Evolutionary conservation across 345 rosid genomes (phyloP), one percentile per base, ranked within the genome.

Genomic region (Eucalyptus lansdowneana): DNA sequence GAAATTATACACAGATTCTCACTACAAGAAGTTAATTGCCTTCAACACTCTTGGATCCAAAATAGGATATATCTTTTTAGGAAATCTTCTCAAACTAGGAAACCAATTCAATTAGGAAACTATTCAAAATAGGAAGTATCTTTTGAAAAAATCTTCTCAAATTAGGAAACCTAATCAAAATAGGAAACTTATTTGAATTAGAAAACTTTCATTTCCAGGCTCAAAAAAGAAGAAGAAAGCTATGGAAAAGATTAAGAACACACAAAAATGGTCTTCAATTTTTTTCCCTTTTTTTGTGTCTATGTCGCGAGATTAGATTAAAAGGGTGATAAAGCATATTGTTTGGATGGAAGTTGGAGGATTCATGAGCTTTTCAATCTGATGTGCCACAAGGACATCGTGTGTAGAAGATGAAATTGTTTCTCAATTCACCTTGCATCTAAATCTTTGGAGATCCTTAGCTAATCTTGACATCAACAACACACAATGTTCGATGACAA

Each of bases 201-300:
- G 56, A 4, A 53, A 53, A 19, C 11, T 21, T 19, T 53, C 25
- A 53, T 53, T 53, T 53, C 5, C 2, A 2, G 1, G 25, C 11
- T 53, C 19, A 51, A 17, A 51, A 6, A 51, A 3, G 3, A 8
- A 51, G 6, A 1, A 29, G 1, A 62, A 62, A 62, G 72, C 72
- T 29, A 62, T 62, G 34, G 34, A n/a, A 29, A 29, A 62, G 9
- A 62, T 62, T 62, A 29, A 29, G 10, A 62, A 14, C 34, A 29
- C 72, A 4, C 3, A 5, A 29, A 62, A 62, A 62, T 7, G 72
- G 58, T 53, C 58, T 53, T 53, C 1, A 53, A 3, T 53, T 19
- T 53, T 7, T 53, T 53, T 2, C 1, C 25, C 11, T 8, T 4
- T 53, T 21, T 8, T 53, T 53, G 1, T 53, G 10, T 21, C 0